phyloP scores from a whole-genome alignment of 2,329 filamentous ascomycete species.

The Exophiala spinifera region DNA sequence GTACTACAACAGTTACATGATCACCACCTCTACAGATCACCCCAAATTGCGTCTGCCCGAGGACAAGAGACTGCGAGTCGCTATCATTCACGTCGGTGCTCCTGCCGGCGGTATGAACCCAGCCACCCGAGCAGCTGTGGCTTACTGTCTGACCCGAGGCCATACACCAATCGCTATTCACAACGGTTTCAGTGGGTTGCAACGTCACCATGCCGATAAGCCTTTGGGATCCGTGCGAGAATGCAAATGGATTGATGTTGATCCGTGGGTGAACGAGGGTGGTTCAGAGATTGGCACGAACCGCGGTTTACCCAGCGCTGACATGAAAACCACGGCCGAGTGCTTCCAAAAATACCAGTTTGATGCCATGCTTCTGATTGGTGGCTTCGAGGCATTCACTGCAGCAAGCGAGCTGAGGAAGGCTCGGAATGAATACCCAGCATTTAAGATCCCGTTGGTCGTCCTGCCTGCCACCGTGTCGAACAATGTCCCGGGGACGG shows the following conservation, averaged over 20 bases:
- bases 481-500: conserved; percentile 96
- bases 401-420: conserved; percentile 82
- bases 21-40: conserved; percentile 80
- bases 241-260: conserved; percentile 90
- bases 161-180: conserved; percentile 90
- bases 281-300: conserved; percentile 98
- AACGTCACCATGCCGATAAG: conserved; percentile 81
- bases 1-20: conserved; percentile 84
- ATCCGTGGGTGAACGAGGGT: conserved; percentile 92
- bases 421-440: conserved; percentile 72
- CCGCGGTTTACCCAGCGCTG: conserved; percentile 83
- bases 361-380: conserved; percentile 86
- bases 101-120: conserved; percentile 98
- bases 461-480: conserved; percentile 95
- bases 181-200: conserved; percentile 93
- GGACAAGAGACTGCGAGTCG: conserved; percentile 83
- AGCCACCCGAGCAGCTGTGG: conserved; percentile 86
- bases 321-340: conserved; percentile 76
- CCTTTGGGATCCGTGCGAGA: conserved; percentile 79
- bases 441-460: conserved; percentile 88
- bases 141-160: conserved; percentile 87
- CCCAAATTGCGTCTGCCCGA: conserved; percentile 65
- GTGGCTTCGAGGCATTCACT: conserved; percentile 96
- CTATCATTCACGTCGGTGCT: conserved; percentile 94
- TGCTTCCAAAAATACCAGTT: conserved; percentile 85